These are phyloP conservation scores for maize (Zea mays) DNA, from an alignment of 176 grass and related monocot species.

Conservation along the genomic window DNA sequence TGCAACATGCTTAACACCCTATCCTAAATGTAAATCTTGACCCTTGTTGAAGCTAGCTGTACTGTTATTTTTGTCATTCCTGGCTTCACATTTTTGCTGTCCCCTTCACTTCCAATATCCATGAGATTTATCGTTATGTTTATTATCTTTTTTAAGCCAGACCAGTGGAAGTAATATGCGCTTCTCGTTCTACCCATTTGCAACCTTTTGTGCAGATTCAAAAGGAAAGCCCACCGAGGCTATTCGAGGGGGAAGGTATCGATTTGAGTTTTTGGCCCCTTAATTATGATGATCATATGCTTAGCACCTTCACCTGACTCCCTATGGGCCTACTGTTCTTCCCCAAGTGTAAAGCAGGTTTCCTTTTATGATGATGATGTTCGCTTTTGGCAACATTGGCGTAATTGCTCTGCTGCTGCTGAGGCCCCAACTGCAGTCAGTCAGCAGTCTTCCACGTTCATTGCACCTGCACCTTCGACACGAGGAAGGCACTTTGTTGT, in stretches of 20 bases:
- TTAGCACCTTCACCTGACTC: conserved; percentile 43
- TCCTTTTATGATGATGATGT: conserved; percentile 94
- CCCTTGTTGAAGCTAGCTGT: conserved; percentile 5
- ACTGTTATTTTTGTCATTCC: conserved; percentile 12
- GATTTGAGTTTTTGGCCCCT: conserved; percentile 32
- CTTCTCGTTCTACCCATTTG: not conserved
- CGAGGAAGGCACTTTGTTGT: conserved; percentile 99
- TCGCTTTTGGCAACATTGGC: conserved; percentile 97
- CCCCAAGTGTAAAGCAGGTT: conserved; percentile 97
- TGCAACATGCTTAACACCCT: not conserved
- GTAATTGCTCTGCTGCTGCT: conserved; percentile 78
- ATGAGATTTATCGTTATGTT: not conserved
- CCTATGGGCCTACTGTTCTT: conserved; percentile 32
- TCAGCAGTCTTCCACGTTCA: conserved; percentile 76
- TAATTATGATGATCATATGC: not conserved
- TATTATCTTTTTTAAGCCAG: conserved; percentile 1
- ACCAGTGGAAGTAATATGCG: not conserved
- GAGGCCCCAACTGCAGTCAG: conserved; percentile 83
- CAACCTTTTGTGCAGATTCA: conserved; percentile 49
- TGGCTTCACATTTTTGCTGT: conserved; percentile 7
- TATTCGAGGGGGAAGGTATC: conserved; percentile 92
- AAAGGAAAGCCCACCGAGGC: conserved; percentile 96
- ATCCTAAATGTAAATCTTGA: conserved; percentile 1
- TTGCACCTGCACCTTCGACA: conserved; percentile 81
- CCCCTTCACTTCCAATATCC: not conserved